Conservation (phyloP, 352 stramenopile species). For the Elongisporangium undulatum region DNA sequence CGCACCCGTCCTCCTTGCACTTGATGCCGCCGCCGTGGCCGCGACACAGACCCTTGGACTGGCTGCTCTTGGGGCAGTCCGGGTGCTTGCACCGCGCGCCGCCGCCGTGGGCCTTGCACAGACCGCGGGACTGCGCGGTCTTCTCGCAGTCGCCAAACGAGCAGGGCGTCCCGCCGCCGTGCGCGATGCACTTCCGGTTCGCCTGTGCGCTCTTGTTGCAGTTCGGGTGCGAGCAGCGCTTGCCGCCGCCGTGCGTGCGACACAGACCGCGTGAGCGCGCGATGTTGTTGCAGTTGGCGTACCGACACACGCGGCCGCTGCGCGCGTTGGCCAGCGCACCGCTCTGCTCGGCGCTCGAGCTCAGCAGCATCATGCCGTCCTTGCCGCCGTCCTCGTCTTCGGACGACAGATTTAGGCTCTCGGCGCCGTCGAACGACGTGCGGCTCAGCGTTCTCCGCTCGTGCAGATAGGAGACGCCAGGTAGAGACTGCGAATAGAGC, state of each 20-base stretch:
- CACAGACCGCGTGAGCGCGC: constrained; percentile 72
- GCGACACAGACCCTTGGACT: constrained; percentile 79
- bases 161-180: constrained; percentile 79
- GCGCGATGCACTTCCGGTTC: constrained; percentile 86
- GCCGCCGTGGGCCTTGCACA: constrained; percentile 84
- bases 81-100: constrained; percentile 81
- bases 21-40: constrained; percentile 83
- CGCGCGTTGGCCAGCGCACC: constrained; percentile 19
- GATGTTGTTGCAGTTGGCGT: constrained; percentile 85
- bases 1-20: constrained; percentile 81
- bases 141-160: constrained; percentile 86
- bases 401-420: constrained; percentile 60
- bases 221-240: constrained; percentile 75
- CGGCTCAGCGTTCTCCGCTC: constrained; percentile 34
- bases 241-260: constrained; percentile 70
- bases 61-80: constrained; percentile 82
- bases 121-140: constrained; percentile 75
- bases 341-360: constrained; percentile 59
- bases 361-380: constrained; percentile 57
- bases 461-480: constrained; percentile 55
- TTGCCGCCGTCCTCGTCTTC: constrained; percentile 53
- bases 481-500: constrained; percentile 72
- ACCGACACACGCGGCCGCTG: constrained; percentile 73
- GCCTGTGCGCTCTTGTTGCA: constrained; percentile 88
- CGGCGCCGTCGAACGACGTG: constrained; percentile 59